Evolutionary conservation across 805 yeast genomes (phyloP), one percentile per base, ranked within the genome.

Genomic region (Nadsonia fulvescens): DNA sequence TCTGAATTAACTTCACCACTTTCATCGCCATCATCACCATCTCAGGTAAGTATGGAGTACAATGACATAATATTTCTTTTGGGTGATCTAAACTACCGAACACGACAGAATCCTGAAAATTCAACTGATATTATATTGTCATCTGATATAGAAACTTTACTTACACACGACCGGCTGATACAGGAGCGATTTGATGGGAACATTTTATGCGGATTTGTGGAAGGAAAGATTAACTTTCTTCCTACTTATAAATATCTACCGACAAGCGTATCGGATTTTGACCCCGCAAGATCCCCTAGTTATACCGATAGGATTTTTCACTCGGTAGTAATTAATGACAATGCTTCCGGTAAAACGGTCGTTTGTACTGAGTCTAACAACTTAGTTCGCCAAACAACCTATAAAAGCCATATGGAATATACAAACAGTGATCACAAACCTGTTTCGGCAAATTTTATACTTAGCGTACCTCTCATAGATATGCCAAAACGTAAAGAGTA

Each of bases 71-170:
- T 55, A 0, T 42, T 67, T 12, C 43, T 61, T 8, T 48, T 58
- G 15, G 76, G 76, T 5, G 76, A 68, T 36, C 41, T 68, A 30
- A 68, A 69, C 37, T 68, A 63, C 36, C 48, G 76, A 24, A 36
- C 55, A 4, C 37, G 40, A 8, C 42, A 54, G 24, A 40, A 50
- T 6, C 38, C 34, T 5, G 49, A 43, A 5, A 40, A 40, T 12
- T 39, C 52, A 0, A 37, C 40, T 5, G 46, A 44, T 14, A 33
- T 53, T 21, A 34, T 54, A 5, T 35, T 43, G 5, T 34, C 34
- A 4, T 32, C 46, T 12, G 48, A 54, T 18, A 48, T 48, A 37
- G 37, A 38, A 2, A 43, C 50, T 1, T 34, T 70, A 11, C 25
- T 62, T 12, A 41, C 47, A 8, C 46, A 51, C 29, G 75, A 67